Conservation (phyloP, 2,329 filamentous ascomycete genomes). For the Penicillium psychrosexuale region DNA sequence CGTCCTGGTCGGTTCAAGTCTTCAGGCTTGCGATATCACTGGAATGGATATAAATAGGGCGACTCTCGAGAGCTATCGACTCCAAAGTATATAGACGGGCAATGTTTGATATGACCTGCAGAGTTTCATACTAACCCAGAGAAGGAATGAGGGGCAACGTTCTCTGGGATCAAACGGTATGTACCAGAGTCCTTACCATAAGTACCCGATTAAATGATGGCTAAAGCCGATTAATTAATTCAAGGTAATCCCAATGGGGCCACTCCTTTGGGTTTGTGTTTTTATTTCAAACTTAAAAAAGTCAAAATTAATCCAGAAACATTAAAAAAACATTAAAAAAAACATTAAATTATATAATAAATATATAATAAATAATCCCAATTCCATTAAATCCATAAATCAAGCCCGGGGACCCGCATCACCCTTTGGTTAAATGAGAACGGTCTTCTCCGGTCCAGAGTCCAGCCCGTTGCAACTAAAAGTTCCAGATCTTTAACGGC, state of each 20-base stretch:
- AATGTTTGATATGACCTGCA: constrained; percentile 1
- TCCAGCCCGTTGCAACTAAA: constrained; percentile 22
- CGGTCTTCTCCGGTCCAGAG: constrained; percentile 19
- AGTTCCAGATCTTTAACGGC: constrained; percentile 22
- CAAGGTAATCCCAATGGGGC: neutral
- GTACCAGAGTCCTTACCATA: neutral
- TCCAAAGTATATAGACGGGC: neutral
- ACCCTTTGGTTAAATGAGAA: constrained; percentile 25
- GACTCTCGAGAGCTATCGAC: neutral
- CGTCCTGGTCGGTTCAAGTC: too few relatives aligned
- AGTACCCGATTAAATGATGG: neutral
- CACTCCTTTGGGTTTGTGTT: neutral
- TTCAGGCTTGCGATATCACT: too few relatives aligned
- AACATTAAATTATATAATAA: neutral
- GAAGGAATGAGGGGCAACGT: constrained; percentile 10
- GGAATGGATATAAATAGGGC: too few relatives aligned
- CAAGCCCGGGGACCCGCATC: constrained; percentile 18
- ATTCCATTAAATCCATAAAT: neutral
- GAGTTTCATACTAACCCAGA: constrained; percentile 7
- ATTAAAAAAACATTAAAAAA: too few relatives aligned
- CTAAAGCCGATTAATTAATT: neutral
- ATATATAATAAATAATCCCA: neutral
- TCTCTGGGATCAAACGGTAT: neutral
- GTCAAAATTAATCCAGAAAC: too few relatives aligned
- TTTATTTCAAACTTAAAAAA: neutral